Base-by-base conservation (phyloP, 768 basidiomycete species). In the Naganishia antarctica region DNA sequence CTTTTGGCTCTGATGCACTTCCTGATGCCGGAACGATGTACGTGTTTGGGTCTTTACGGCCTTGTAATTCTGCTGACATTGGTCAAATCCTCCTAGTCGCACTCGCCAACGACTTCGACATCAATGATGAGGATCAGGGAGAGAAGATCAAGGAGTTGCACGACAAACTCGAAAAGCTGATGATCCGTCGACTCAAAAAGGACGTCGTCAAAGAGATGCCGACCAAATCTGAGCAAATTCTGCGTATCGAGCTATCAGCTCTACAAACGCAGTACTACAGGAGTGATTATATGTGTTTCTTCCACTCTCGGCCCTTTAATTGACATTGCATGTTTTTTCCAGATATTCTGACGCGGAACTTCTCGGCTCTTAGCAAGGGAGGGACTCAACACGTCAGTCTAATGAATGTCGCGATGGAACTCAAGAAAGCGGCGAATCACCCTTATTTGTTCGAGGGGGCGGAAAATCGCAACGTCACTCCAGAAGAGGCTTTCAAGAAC, bases 221-320 rank as follows among this genome's bases (percentile, higher is more conserved):
- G 5, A 92, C 93, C 11, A 99, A 99, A 84, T 93, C 91, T 77
- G 96, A 99, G 79, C 88, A 92, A 41, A 99, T 98, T 70, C 81
- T 99, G 47, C 86, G 96, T 21, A 93, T 98, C 31, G 96, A 99
- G 81, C 93, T 98, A 93, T 88, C 86, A 74, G 84, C 89, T 58
- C 84, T 98, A 75, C 94, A 97, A 78, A 93, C 91, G 6, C 92
- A 92, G 74, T 97, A 93, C 74, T 99, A 99, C 82, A 97, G 97
- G 83, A 98, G 53, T 40, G 40, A 11, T 32, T 57, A 8, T 7
- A 70, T 74, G 43, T 49, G n/a, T 97, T 71, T 79, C 96, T 68
- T 91, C 91, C 37, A 92, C 88, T 84, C 90, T 87, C 64, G 21
- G 32, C 12, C 23, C 58, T 25, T 32, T 47, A 23, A 28, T 65